Evolutionary conservation across 805 yeast species (phyloP), one percentile per base, ranked within the genome.

Genomic region (Candida khao-thaluensis): DNA sequence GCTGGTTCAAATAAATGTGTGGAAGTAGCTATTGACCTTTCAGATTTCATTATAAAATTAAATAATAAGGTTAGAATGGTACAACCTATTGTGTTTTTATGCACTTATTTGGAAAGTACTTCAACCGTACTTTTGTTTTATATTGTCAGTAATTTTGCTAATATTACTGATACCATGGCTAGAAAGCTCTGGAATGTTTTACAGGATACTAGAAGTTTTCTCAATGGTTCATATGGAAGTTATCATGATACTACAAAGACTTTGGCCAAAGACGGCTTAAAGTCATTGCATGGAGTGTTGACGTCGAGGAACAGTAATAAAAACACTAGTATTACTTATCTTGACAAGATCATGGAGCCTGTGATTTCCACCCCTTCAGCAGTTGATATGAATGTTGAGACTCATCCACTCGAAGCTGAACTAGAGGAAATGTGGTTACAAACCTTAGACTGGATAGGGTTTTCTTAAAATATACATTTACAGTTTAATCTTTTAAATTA

Each of bases 61-160:
- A 53, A 52, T 29, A 43, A 41, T 17, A 43, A 42, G 30, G 42
- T 45, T 3, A 42, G 39, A 17, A 42, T 52, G 51, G 27, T 38
- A 11, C 54, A 50, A 22, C 55, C 55, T 7, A 47, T 50, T 9
- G 40, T 49, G 9, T 49, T 50, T 41, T 49, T 52, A 12, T 40
- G 52, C 31, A 52, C 53, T 11, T 52, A 52, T 25, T 24, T 52
- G 15, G 56, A 52, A 31, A 44, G 49, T 37, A 43, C 56, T 7
- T 50, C 47, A 15, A 49, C 53, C 3, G 43, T 52, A 10, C 41
- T 50, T 5, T 33, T 52, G 17, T 50, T 52, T 30, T 49, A 43
- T 27, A 42, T 50, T 5, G 38, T 49, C 5, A 49, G 50, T 27
- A 38, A 37, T 27, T 34, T 40, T 25, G 38, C 34, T 5, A 26